A percentile compares a stretch with the other conserved stretches of the same genome.
phyloP scores from a whole-genome alignment of 176 grass and related monocot genomes.

The Oryza glaberrima region DNA sequence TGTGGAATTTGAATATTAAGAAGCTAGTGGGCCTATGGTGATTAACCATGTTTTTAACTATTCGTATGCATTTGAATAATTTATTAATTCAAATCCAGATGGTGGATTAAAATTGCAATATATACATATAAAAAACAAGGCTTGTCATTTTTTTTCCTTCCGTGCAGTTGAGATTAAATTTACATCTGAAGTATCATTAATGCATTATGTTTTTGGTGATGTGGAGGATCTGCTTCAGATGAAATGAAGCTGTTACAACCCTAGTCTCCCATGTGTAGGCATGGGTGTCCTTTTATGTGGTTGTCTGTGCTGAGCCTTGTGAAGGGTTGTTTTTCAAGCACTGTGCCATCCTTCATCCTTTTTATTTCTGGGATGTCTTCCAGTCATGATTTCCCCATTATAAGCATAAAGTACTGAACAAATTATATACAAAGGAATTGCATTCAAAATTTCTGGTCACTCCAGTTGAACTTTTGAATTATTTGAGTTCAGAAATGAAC shows the following conservation, averaged over 20 bases:
- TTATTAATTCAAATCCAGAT: slow-evolving; percentile 14
- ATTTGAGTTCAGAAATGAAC: background rate
- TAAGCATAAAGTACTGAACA: background rate
- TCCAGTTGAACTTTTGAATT: background rate
- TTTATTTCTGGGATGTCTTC: background rate
- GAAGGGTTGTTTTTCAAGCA: background rate
- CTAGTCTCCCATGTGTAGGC: background rate
- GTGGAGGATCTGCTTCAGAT: background rate
- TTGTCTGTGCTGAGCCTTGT: background rate
- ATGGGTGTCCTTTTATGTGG: background rate
- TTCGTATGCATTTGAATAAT: background rate
- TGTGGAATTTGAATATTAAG: background rate
- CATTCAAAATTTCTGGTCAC: background rate
- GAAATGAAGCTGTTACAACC: background rate
- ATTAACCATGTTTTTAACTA: background rate
- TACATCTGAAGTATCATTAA: background rate
- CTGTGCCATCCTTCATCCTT: background rate
- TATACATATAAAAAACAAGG: background rate
- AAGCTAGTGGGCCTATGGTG: background rate
- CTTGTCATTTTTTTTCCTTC: background rate
- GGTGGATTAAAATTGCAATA: slow-evolving; percentile 3
- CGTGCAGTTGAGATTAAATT: background rate
- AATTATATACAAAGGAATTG: background rate
- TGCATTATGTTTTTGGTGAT: slow-evolving; percentile 24
- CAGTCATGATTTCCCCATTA: background rate